Conservation (phyloP, 2,329 filamentous ascomycete genomes). For the Falciphora oryzae region DNA sequence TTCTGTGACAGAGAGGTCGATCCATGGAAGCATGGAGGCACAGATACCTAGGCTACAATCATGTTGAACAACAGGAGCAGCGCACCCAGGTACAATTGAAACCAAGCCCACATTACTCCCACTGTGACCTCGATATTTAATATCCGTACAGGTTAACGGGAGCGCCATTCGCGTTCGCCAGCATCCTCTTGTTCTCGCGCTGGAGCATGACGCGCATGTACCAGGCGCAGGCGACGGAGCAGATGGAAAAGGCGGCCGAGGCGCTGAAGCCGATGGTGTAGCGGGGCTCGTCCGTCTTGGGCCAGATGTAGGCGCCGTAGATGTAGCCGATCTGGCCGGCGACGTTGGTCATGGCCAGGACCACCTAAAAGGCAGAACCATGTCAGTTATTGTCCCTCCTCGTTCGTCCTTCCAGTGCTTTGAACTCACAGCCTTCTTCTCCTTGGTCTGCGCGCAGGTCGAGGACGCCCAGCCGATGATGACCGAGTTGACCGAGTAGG, state of each 20-base stretch:
- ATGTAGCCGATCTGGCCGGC: conserved; percentile 6
- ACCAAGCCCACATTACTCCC: too few relatives aligned
- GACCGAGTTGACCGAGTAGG: conserved; percentile 64
- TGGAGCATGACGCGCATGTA: conserved; percentile 16
- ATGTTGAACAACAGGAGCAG: too few relatives aligned
- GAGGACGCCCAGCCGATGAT: conserved; percentile 70
- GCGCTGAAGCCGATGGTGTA: conserved; percentile 7
- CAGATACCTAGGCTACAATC: too few relatives aligned
- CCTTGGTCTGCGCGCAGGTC: conserved; percentile 60
- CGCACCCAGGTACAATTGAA: too few relatives aligned
- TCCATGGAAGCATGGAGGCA: too few relatives aligned
- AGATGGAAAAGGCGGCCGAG: conserved; percentile 5
- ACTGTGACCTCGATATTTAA: neutral
- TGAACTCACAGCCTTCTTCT: conserved; percentile 47
- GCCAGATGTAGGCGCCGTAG: conserved; percentile 9
- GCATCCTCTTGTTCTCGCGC: conserved; percentile 20
- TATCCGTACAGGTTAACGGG: conserved; percentile 4
- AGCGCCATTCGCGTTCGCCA: neutral
- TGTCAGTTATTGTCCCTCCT: too few relatives aligned
- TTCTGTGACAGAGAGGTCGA: too few relatives aligned
- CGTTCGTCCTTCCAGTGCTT: too few relatives aligned
- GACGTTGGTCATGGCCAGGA: conserved; percentile 44
- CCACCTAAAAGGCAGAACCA: neutral
- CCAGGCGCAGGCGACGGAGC: conserved; percentile 15
- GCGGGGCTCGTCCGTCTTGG: neutral